Conservation (phyloP, 306 rosid species). For the Albizia julibrissin region DNA sequence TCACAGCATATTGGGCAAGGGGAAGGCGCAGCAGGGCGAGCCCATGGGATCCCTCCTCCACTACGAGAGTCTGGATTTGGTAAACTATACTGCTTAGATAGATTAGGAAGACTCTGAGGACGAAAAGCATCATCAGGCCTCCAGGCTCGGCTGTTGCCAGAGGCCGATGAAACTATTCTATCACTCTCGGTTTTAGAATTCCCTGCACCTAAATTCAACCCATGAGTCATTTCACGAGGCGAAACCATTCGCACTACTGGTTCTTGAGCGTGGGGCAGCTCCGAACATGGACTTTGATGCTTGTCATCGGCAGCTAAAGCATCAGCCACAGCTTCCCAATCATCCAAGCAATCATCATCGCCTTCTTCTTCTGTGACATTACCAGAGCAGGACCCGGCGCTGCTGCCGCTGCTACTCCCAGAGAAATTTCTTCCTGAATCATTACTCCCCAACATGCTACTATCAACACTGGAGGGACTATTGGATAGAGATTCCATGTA, state of each 20-base stretch:
- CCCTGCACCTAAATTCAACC: conserved; percentile 34
- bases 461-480: conserved; percentile 60
- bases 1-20: conserved; percentile 92
- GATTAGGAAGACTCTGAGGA: conserved; percentile 88
- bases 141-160: conserved; percentile 70
- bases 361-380: conserved; percentile 62
- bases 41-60: conserved; percentile 68
- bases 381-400: conserved; percentile 84
- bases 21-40: conserved; percentile 49
- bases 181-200: conserved; percentile 41
- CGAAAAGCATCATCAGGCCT: conserved; percentile 90
- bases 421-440: conserved; percentile 82
- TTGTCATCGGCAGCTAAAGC: conserved; percentile 86
- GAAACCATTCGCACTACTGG: conserved; percentile 37
- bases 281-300: conserved; percentile 41
- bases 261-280: conserved; percentile 42
- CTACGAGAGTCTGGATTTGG: conserved; percentile 55
- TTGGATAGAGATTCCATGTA: conserved; percentile 64
- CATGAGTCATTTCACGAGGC: conserved; percentile 35
- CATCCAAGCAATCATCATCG: conserved; percentile 91
- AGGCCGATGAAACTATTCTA: conserved; percentile 45
- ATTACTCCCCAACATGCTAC: conserved; percentile 58
- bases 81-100: conserved; percentile 80
- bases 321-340: conserved; percentile 99
- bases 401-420: conserved; percentile 60